Evolutionary conservation across 2,329 filamentous ascomycete genomes (phyloP).

Genomic region (Curvularia lunata): DNA sequence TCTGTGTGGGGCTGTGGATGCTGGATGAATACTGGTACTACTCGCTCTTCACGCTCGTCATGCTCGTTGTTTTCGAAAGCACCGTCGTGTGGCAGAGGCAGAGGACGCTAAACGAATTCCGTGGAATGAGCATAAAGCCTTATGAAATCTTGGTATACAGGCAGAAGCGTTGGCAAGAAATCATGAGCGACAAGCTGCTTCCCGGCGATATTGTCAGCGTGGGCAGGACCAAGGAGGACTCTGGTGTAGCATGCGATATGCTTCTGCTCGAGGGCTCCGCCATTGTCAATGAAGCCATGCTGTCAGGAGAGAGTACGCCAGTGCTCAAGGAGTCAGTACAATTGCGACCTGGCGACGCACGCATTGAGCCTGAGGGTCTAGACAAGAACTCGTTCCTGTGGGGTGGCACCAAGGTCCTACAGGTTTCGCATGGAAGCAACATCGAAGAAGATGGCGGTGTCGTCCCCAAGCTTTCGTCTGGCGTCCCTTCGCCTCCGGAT

Average conservation of each 20-base stretch:
- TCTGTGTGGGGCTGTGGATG: conserved; percentile 98
- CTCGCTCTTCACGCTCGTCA: conserved; percentile 97
- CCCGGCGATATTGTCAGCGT: conserved; percentile 94
- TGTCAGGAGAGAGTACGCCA: conserved; percentile 96
- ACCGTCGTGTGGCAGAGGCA: conserved; percentile 99
- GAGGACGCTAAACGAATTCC: conserved; percentile 93
- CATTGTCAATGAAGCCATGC: conserved; percentile 99
- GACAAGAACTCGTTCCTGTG: conserved; percentile 98
- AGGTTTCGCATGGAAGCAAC: conserved; percentile 85
- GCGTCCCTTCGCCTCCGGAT: conserved; percentile 84
- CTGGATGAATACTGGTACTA: conserved; percentile 99
- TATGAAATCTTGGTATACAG: conserved; percentile 94
- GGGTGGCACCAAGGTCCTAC: conserved; percentile 96
- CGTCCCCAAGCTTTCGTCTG: conserved; percentile 72
- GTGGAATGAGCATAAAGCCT: conserved; percentile 99
- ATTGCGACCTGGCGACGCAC: conserved; percentile 80
- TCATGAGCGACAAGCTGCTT: conserved; percentile 87
- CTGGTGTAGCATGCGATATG: conserved; percentile 97
- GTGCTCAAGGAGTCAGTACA: conserved; percentile 95
- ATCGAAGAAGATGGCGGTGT: conserved; percentile 68
- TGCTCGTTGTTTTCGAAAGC: conserved; percentile 97
- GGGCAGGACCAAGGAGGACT: conserved; percentile 92
- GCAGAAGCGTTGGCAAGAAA: conserved; percentile 84
- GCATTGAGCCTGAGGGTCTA: conserved; percentile 83
- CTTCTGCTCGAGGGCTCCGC: conserved; percentile 90